Base-by-base conservation (phyloP, 148 eudicot genomes). In the Vaccinium corymbosum region DNA sequence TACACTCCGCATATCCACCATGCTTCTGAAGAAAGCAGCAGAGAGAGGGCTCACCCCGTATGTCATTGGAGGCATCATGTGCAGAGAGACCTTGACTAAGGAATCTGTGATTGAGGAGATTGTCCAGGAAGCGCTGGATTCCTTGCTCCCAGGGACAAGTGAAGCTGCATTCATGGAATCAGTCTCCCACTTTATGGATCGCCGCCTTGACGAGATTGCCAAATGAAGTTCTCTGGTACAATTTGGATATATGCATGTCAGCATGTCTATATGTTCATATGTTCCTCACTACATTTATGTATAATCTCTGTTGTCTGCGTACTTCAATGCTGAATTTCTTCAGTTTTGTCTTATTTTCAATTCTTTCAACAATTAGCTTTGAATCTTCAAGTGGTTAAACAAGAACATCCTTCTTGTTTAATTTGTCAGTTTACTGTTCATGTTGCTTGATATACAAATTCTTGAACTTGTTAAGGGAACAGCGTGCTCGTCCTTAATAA, bases 11-110 rank as follows among this genome's bases (percentile, higher is more conserved):
- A 89, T 94, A 76, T 92, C 94, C 86, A 91, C 97, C 72, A 94
- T 94, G 97, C 87, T 92, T 82, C 85, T 94, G 82, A 90, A 92
- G 89, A 94, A 94, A 87, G 97, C 95, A 35, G 94, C 85, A 42
- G 89, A 83, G 48, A 90, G 88, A 83, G 91, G 93, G 76, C 87
- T 92, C 15, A 92, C 95, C 12, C 97, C 97, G 9, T 91, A 85
- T 78, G 84, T 84, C 48, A 94, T 94, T 64, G 97, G 95, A 87
- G 92, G 82, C 88, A 87, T 94, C 80, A 94, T 92, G 97, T 92
- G 93, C 82, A 87, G 97, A 59, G 90, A 87, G 77, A 92, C 89
- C 72, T 81, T 94, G 86, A 94, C 78, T 19, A 82, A 85, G 87
- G 90, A 90, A 83, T 94, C 95, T 22, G 80, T 91, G 81, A 88